Base-by-base conservation (phyloP, 306 rosid genomes). In the Spatholobus suberectus region DNA sequence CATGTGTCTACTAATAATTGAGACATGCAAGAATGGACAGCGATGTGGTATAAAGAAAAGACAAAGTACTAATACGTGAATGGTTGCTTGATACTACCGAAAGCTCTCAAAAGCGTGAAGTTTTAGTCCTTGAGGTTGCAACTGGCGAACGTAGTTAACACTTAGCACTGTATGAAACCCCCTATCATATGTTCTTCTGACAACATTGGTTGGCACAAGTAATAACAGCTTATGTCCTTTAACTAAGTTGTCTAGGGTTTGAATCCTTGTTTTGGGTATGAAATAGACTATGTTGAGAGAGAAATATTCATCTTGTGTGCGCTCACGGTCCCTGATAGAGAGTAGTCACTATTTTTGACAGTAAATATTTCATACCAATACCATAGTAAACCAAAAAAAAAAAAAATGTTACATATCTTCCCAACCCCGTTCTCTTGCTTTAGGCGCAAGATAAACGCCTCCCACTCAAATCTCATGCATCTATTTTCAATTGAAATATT, bases 1-100 rank as follows among this genome's bases (percentile, higher is more conserved):
- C 69, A 38, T 79, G 70, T 70, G 78, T 57, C 46, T 70, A n/a
- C 70, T 52, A 68, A 21, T 17, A 13, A 46, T 46, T 62, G 49
- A 70, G 34, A 55, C 79, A 75, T 54, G 23, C 52, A 12, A 46
- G 35, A 76, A 59, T 54, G 38, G 58, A 58, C 2, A 54, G 17
- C 3, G 13, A 15, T 34, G 13, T 44, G 23, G 55, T 20, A 13
- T 55, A 21, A 24, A 61, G 37, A 54, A 38, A 27, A 76, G 46
- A 75, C 80, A 57, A 58, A 21, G 23, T 20, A 35, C 5, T 57
- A 23, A 4, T 40, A 75, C 15, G 80, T n/a, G 18, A 75, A 57
- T 55, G 70, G 41, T 38, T 75, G 70, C 38, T 55, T 55, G 24
- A 75, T 3, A 74, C 6, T 40, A 29, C 13, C 8, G 27, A 35